phyloP scores from a whole-genome alignment of 768 basidiomycete genomes.

The Lentinula sp. region DNA sequence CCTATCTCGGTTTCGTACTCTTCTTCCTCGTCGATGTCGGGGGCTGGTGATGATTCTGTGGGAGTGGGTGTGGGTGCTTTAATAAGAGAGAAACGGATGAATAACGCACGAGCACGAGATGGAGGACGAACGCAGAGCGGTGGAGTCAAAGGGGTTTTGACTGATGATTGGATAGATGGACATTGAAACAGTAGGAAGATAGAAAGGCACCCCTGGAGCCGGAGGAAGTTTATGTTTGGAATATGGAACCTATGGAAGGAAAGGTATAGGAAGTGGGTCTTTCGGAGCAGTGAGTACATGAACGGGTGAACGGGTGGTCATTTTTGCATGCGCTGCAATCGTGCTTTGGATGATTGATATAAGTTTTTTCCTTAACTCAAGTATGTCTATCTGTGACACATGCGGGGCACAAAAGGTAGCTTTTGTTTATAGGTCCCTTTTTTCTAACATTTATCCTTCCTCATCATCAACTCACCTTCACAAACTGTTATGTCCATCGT shows the following conservation, averaged over 20 bases:
- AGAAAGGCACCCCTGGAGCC: not conserved
- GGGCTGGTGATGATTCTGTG: conserved; percentile 15
- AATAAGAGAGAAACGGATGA: conserved; percentile 47
- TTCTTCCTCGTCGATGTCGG: conserved; percentile 5
- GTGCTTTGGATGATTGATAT: not conserved
- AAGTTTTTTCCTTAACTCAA: not conserved
- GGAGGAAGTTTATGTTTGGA: not conserved
- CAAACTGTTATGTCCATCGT: not conserved
- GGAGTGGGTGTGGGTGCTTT: conserved; percentile 6
- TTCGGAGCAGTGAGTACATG: not conserved
- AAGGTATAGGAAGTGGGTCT: not conserved
- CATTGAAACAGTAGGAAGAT: not conserved
- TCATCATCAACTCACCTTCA: not conserved
- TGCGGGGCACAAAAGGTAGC: not conserved
- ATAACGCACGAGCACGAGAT: conserved; percentile 67
- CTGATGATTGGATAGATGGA: conserved; percentile 24
- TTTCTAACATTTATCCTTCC: not conserved
- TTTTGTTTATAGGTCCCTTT: not conserved
- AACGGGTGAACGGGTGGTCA: not conserved
- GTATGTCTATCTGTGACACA: not conserved
- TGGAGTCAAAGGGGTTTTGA: conserved; percentile 71
- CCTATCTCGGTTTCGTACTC: not conserved
- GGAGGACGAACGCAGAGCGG: conserved; percentile 84
- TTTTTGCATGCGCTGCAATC: not conserved
- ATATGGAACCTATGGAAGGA: not conserved